Base-by-base conservation (phyloP, 2,329 filamentous ascomycete species). In the Gremmenia infestans region DNA sequence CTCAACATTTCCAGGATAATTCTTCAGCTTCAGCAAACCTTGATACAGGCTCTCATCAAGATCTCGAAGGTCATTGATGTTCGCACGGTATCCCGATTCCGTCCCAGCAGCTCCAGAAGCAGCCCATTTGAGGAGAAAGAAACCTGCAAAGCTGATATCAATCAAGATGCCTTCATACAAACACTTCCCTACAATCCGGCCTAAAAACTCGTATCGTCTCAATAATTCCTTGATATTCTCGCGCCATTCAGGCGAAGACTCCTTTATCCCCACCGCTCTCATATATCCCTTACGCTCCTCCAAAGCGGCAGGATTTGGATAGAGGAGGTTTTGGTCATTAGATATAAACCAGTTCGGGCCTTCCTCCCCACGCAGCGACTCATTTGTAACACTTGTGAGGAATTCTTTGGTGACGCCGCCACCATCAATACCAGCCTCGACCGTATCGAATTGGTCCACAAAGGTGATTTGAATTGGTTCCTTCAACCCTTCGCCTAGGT, bases 361-460 rank as follows among this genome's bases (percentile, higher is more conserved):
- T 19, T 76, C 74, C 2, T 80, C 74, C 1, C 81, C 78, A 61
- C 79, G 81, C 68, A 97, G 96, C 0, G 91, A 91, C 70, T 97
- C 89, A 19, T 81, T 86, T 1, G 91, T 96, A 49, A 96, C 83
- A 59, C 89, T 94, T 1, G 87, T 96, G 12, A 99, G 78, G 60
- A 99, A 99, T 67, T 99, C 94, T 65, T 99, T 99, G 2, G 93
- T 97, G 8, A 99, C 94, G 60, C 94, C 94, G 8, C 94, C 94
- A 0, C 94, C 94, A 68, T 99, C 94, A 54, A 99, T 97, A 9
- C 94, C 94, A 12, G 93, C 93, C 73, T 99, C 94, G 7, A 83
- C 79, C 1, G 87, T 83, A 58, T 88, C 89, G 63, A 96, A 99
- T 57, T 91, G 82, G 69, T 99, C 94, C 45, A 97, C 86, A 70